phyloP scores from a whole-genome alignment of 1,284 basidiomycete genomes.

The Leccinum huronense region DNA sequence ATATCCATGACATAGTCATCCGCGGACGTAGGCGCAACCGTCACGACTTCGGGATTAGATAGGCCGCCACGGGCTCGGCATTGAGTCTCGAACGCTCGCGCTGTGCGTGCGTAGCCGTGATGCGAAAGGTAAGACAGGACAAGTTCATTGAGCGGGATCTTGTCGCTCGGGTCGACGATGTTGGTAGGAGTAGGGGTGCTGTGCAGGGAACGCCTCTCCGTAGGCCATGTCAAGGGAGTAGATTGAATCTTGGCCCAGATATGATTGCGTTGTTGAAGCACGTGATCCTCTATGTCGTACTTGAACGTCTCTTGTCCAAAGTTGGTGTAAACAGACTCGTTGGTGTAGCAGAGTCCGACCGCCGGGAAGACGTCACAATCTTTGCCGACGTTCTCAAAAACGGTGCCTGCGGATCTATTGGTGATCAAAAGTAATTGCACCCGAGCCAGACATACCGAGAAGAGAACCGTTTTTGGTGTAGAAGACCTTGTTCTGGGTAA shows the following conservation, averaged over 20 bases:
- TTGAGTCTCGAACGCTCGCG: constrained; percentile 62
- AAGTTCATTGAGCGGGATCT: constrained; percentile 58
- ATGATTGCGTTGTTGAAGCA: constrained; percentile 59
- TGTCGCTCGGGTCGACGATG: constrained; percentile 26
- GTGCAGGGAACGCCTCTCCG: constrained; percentile 16
- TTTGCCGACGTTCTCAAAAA: constrained; percentile 73
- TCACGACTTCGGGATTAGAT: constrained; percentile 7
- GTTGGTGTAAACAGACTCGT: constrained; percentile 76
- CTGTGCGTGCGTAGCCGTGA: constrained; percentile 72
- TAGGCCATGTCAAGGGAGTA: constrained; percentile 43
- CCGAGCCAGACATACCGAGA: constrained; percentile 52
- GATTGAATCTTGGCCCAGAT: constrained; percentile 65
- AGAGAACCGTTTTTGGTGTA: constrained; percentile 87
- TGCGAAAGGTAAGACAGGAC: constrained; percentile 79
- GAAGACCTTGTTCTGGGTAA: constrained; percentile 74
- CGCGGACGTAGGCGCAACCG: constrained; percentile 21
- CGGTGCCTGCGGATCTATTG: constrained; percentile 48
- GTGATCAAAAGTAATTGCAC: constrained; percentile 8
- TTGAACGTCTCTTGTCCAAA: constrained; percentile 84
- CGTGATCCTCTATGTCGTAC: constrained; percentile 85
- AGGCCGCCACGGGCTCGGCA: constrained; percentile 28
- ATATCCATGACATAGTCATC: constrained; percentile 51
- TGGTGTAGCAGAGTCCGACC: constrained; percentile 78
- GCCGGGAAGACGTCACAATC: constrained; percentile 71
- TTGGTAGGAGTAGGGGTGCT: constrained; percentile 10